Base-by-base conservation (phyloP, 2,329 filamentous ascomycete species). In the Pseudopyricularia javanii region DNA sequence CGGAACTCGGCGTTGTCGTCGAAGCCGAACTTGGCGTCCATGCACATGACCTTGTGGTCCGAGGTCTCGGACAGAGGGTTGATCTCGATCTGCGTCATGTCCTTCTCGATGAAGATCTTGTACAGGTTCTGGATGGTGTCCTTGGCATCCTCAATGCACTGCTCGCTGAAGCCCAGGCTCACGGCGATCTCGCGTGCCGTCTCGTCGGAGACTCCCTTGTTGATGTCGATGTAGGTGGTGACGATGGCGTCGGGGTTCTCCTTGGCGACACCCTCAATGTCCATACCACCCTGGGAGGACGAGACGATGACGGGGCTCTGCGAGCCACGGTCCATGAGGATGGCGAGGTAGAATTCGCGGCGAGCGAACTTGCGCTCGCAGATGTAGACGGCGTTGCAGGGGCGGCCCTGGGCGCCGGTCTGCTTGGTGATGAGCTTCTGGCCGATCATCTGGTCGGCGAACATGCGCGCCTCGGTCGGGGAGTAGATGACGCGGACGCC, bases 351-450 rank as follows among this genome's bases (percentile, higher is more conserved):
- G 78, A 98, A 98, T 74, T 98, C 93, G 68, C 93, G 86, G 62
- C 93, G 90, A 63, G 93, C 93, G 67, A 96, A 98, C 79, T 98
- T 98, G 80, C 93, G 91, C 81, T 98, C 93, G 75, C 91, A 95
- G 69, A 98, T 97, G 79, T 95, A 97, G 68, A 98, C 93, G 59
- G 91, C 82, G 73, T 88, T 97, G 82, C 93, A 98, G 69, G 95
- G 82, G 70, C 93, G 89, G 67, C 93, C 93, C 63, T 73, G 81
- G 62, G 91, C 88, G 70, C 93, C 93, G 55, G 93, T 98, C 79
- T 98, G 93, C 83, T 98, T 98, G 72, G 93, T 98, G 74, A 98
- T 82, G 73, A 98, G 89, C 75, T 96, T 96, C 78, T 98, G 91
- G 68, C 93, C 93, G 73, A 98, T 97, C 93, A 98, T 98, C 78